These are phyloP conservation scores for Tuber magnatum DNA, from an alignment of 495 filamentous ascomycete genomes.

Conservation along the genomic window DNA sequence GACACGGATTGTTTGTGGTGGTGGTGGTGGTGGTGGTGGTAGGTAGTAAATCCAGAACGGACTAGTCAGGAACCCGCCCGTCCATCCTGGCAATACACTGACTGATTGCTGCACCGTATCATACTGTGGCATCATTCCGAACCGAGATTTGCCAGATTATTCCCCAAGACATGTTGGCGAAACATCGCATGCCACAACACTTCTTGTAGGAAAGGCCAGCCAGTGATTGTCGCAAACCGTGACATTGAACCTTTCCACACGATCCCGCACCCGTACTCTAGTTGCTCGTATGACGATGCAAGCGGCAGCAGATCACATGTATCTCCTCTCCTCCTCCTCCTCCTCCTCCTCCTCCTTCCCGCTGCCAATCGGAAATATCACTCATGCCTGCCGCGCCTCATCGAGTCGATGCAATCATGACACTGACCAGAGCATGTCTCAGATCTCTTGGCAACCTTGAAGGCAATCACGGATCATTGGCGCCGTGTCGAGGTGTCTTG, in stretches of 20 bases:
- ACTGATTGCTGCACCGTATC: neutral
- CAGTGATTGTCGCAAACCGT: neutral
- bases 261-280: neutral
- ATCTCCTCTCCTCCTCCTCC: neutral
- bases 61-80: neutral
- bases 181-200: conserved; percentile 4
- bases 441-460: neutral
- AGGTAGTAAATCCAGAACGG: neutral
- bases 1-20: neutral
- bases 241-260: neutral
- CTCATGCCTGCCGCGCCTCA: neutral
- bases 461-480: neutral
- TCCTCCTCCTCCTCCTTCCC: neutral
- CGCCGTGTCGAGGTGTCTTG: neutral
- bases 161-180: neutral
- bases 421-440: neutral
- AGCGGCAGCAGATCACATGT: neutral
- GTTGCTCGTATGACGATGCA: neutral
- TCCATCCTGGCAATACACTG: neutral
- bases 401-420: neutral
- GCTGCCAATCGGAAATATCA: conserved; percentile 2
- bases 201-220: neutral
- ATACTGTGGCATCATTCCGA: neutral
- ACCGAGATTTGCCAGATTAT: neutral
- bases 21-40: neutral